Percentiles rank a stretch among this genome's conserved stretches.
Conservation (phyloP, 129 eudicot genomes). For the Centella asiatica region DNA sequence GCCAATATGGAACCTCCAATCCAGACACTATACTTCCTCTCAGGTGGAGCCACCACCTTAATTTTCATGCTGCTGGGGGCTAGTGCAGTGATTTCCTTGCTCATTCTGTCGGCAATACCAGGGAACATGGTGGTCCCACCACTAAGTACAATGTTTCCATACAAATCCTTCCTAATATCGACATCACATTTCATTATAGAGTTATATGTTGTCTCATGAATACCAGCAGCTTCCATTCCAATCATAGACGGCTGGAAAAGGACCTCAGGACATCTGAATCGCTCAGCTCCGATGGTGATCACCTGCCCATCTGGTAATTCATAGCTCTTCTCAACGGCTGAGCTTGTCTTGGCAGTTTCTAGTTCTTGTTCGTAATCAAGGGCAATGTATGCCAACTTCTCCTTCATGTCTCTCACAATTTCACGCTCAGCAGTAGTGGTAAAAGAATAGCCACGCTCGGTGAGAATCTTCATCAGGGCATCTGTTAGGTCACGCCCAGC, state of each 20-base stretch:
- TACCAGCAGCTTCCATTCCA: slow-evolving; percentile 34
- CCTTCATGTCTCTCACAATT: too few species aligned
- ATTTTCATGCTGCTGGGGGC: too few species aligned
- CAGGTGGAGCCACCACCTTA: too few species aligned
- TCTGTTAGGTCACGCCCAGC: slow-evolving; percentile 7
- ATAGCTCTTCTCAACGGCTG: slow-evolving; percentile 6
- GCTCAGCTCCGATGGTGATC: slow-evolving; percentile 30
- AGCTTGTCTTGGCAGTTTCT: slow-evolving; percentile 5
- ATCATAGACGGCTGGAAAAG: slow-evolving; percentile 33
- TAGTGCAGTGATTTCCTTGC: slow-evolving; percentile 55
- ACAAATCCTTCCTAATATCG: slow-evolving; percentile 29
- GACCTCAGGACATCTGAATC: slow-evolving; percentile 32
- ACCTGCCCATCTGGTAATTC: too few species aligned
- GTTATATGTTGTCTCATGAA: slow-evolving; percentile 28
- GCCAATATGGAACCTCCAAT: too few species aligned
- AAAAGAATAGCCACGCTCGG: too few species aligned
- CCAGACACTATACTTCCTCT: too few species aligned
- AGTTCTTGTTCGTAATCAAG: slow-evolving; percentile 6
- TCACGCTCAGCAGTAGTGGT: slow-evolving; percentile 10
- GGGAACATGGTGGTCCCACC: slow-evolving; percentile 64
- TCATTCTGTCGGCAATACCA: slow-evolving; percentile 62
- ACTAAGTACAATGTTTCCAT: slow-evolving; percentile 32
- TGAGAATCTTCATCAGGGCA: slow-evolving; percentile 5
- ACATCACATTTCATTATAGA: slow-evolving; percentile 30
- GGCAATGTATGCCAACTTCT: slow-evolving; percentile 3